Evolutionary conservation across 345 rosid species (phyloP).

Genomic region (Brassica rapa): DNA sequence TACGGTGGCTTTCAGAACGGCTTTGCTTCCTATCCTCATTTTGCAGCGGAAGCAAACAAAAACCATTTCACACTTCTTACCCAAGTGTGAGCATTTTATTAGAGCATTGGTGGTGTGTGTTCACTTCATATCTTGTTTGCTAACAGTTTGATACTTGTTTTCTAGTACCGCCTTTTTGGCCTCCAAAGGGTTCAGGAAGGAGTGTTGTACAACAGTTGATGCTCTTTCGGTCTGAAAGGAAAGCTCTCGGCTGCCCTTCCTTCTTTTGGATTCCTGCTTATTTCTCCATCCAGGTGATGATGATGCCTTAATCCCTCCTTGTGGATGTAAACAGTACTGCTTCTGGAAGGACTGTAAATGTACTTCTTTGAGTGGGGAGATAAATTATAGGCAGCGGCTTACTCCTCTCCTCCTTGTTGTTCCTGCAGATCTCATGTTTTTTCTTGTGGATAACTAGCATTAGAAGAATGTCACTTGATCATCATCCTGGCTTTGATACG

Average conservation of each 20-base stretch:
- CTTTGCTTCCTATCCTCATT: slow-evolving; percentile 64
- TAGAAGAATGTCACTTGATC: slow-evolving; percentile 45
- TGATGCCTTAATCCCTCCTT: neutral
- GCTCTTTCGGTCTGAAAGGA: slow-evolving; percentile 55
- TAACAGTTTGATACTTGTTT: slow-evolving; percentile 30
- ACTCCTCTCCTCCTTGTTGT: slow-evolving; percentile 20
- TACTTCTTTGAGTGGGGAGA: neutral
- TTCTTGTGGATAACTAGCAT: slow-evolving; percentile 46
- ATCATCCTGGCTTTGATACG: slow-evolving; percentile 52
- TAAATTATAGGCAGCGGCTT: neutral
- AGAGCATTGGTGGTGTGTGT: neutral
- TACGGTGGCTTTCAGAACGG: slow-evolving; percentile 64
- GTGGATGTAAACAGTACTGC: neutral
- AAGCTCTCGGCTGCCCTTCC: slow-evolving; percentile 76
- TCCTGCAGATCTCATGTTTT: slow-evolving; percentile 69
- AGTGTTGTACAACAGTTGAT: slow-evolving; percentile 57
- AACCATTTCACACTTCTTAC: slow-evolving; percentile 55
- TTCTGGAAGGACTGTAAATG: too few species aligned
- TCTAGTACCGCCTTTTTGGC: slow-evolving; percentile 87
- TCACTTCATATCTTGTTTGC: neutral
- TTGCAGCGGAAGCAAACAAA: slow-evolving; percentile 67
- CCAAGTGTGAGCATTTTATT: slow-evolving; percentile 58
- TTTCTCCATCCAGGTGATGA: slow-evolving; percentile 66
- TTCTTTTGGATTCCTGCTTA: slow-evolving; percentile 66
- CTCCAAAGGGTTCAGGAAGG: slow-evolving; percentile 81